phyloP scores from a whole-genome alignment of 163 green algal species.

The Volvox carteri region DNA sequence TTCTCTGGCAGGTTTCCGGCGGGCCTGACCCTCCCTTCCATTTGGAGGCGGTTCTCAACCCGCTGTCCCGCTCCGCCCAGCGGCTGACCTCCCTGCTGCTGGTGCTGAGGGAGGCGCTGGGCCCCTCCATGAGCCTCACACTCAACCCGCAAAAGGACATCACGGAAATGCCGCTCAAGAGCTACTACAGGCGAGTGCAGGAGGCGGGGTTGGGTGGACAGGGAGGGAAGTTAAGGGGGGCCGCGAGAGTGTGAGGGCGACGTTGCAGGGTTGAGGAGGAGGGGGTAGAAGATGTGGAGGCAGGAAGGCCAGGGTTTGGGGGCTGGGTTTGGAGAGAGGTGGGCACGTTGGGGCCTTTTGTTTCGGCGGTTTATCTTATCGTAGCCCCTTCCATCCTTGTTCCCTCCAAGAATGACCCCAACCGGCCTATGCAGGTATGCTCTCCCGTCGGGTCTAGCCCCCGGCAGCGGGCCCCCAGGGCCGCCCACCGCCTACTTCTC shows the following conservation, averaged over 20 bases:
- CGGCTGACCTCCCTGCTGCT: slow-evolving; percentile 71
- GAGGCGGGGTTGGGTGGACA: not conserved
- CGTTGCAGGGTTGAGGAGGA: too few species aligned
- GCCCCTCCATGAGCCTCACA: slow-evolving; percentile 65
- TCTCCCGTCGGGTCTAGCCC: slow-evolving; percentile 45
- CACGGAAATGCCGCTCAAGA: slow-evolving; percentile 90
- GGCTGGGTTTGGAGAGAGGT: too few species aligned
- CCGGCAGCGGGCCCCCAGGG: not conserved
- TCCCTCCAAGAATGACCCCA: too few species aligned
- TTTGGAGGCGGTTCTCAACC: slow-evolving; percentile 70
- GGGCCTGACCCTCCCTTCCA: slow-evolving; percentile 37
- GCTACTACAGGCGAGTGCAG: slow-evolving; percentile 88
- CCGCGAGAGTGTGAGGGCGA: too few species aligned
- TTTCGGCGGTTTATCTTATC: too few species aligned
- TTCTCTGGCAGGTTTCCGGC: not conserved
- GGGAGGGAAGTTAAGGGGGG: not conserved
- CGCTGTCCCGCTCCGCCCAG: slow-evolving; percentile 74
- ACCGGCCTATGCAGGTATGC: slow-evolving; percentile 60
- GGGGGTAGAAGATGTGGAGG: too few species aligned
- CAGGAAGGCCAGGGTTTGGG: too few species aligned
- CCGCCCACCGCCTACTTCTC: slow-evolving; percentile 72
- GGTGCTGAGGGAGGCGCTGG: slow-evolving; percentile 56
- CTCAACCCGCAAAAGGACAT: slow-evolving; percentile 86
- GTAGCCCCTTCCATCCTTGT: too few species aligned
- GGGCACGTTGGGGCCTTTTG: too few species aligned